Percentiles rank a stretch among this genome's conserved stretches.
These are phyloP conservation scores for Lactifluus rugatus DNA, from an alignment of 768 basidiomycete genomes.

Conservation along the genomic window DNA sequence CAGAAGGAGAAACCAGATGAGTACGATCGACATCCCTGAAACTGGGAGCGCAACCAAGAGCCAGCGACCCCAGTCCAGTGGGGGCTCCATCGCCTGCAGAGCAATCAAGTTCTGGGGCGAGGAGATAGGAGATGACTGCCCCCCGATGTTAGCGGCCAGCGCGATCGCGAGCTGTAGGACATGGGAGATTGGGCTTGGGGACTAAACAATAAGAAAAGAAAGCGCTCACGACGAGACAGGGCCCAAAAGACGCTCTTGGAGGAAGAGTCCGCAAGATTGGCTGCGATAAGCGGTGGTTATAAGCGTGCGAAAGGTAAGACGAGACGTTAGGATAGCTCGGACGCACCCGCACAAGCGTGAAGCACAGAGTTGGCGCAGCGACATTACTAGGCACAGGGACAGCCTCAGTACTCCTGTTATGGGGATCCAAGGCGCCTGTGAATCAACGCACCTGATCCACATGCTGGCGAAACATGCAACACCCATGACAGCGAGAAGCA, in stretches of 20 bases:
- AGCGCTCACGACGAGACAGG: conserved; percentile 79
- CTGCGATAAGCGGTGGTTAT: conserved; percentile 31
- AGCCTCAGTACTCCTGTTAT: neutral
- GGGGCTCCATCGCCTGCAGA: conserved; percentile 73
- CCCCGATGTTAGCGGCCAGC: conserved; percentile 96
- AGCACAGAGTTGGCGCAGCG: conserved; percentile 94
- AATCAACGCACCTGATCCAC: conserved; percentile 77
- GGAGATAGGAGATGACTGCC: conserved; percentile 94
- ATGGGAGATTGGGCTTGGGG: neutral
- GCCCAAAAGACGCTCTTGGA: conserved; percentile 75
- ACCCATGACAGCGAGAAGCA: conserved; percentile 89
- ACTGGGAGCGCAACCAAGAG: conserved; percentile 92
- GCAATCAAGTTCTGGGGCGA: conserved; percentile 98
- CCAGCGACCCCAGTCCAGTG: conserved; percentile 85
- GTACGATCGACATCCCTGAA: conserved; percentile 69
- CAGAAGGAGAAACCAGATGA: conserved; percentile 88
- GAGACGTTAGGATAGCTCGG: neutral
- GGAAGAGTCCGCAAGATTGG: conserved; percentile 91
- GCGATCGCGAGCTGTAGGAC: conserved; percentile 78
- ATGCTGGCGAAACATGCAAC: conserved; percentile 98
- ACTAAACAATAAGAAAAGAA: neutral
- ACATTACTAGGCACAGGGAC: conserved; percentile 59
- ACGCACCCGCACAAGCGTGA: conserved; percentile 84
- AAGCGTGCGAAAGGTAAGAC: conserved; percentile 10
- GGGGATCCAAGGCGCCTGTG: neutral